phyloP scores from a whole-genome alignment of 164 flowering plant genomes.

The Magnolia kwangsiensis region DNA sequence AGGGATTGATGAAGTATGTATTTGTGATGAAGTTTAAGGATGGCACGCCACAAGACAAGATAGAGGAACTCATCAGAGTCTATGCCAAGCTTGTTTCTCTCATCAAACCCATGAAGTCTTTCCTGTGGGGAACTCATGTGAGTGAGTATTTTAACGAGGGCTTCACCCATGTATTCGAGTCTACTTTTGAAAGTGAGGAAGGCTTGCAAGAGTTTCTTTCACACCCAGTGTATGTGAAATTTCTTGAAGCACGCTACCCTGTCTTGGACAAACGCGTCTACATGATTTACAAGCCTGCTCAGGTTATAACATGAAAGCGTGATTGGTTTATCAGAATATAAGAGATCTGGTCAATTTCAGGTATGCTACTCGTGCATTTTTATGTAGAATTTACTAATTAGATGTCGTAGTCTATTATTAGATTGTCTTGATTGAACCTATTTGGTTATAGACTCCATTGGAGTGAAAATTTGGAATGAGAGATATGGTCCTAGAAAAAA shows the following conservation, averaged over 20 bases:
- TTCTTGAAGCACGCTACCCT: constrained; percentile 42
- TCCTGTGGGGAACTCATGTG: constrained; percentile 62
- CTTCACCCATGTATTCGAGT: constrained; percentile 78
- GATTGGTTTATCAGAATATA: not conserved
- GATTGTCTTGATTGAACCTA: not conserved
- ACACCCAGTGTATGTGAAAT: constrained; percentile 72
- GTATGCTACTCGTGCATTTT: not conserved
- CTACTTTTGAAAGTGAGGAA: constrained; percentile 67
- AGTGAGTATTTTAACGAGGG: constrained; percentile 77
- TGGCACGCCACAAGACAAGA: constrained; percentile 30
- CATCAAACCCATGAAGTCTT: constrained; percentile 31
- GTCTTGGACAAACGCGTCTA: constrained; percentile 55
- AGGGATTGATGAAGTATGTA: constrained; percentile 35
- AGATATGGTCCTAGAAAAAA: too few relatives aligned
- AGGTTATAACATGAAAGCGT: not conserved
- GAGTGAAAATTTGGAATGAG: too few relatives aligned
- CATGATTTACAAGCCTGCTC: constrained; percentile 64
- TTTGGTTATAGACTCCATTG: too few relatives aligned
- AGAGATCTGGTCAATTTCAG: not conserved
- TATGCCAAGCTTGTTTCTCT: constrained; percentile 60
- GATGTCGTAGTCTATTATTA: not conserved
- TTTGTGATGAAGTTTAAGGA: constrained; percentile 73
- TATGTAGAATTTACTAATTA: not conserved
- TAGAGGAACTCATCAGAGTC: constrained; percentile 52
- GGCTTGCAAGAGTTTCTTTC: constrained; percentile 66